Evolutionary conservation across 2,329 filamentous ascomycete species (phyloP).

Genomic region (Thelonectria rubi): DNA sequence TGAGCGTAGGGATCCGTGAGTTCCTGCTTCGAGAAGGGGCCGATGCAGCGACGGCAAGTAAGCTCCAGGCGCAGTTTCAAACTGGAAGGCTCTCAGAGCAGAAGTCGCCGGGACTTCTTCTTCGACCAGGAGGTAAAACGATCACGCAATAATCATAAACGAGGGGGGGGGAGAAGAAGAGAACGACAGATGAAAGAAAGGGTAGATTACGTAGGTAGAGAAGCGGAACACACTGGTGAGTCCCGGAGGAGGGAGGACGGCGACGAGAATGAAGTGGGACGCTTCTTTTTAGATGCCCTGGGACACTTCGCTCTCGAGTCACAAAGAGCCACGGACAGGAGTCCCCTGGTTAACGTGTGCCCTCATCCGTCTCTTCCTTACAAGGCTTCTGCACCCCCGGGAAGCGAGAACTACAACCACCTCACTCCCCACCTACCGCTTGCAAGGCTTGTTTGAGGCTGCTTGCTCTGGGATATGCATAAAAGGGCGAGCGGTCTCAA

Average conservation of each 20-base stretch:
- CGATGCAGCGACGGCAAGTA: slow-evolving; percentile 27
- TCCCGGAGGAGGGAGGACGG: neutral
- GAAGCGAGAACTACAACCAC: neutral
- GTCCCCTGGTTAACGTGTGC: neutral
- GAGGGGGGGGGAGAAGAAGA: neutral
- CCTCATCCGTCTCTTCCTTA: neutral
- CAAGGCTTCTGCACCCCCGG: neutral
- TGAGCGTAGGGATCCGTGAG: neutral
- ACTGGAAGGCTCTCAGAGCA: neutral
- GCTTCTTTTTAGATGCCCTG: neutral
- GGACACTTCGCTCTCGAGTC: neutral
- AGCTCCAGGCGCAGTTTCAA: neutral
- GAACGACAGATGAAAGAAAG: neutral
- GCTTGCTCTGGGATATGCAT: neutral
- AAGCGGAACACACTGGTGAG: neutral
- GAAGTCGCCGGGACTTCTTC: neutral
- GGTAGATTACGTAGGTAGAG: neutral
- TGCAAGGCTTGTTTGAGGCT: neutral
- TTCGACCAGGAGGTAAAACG: slow-evolving; percentile 11
- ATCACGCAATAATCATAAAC: slow-evolving; percentile 9
- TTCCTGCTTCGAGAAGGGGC: slow-evolving; percentile 8
- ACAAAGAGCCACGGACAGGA: neutral
- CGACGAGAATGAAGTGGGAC: neutral
- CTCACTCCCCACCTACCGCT: neutral
- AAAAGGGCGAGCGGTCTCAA: neutral